Percentiles rank a stretch among this genome's conserved stretches.
Conservation (phyloP, 306 rosid genomes). For the Vigna hirtella region DNA sequence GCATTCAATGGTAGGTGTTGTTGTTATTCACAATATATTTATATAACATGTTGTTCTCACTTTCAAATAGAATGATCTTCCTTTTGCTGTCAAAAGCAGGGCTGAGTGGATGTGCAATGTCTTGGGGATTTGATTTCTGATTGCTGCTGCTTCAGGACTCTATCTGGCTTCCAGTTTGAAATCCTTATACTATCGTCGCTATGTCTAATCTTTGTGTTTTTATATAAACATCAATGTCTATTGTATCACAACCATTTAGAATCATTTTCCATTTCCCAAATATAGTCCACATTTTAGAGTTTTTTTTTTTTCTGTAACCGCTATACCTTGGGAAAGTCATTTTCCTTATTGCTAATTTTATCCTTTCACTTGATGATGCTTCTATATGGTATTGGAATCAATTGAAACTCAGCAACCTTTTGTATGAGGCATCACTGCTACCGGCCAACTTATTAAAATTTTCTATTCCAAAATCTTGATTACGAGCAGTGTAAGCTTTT, state of each 20-base stretch:
- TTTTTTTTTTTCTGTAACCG: neutral
- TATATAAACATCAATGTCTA: neutral
- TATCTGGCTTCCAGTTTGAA: constrained; percentile 18
- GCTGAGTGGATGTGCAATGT: constrained; percentile 31
- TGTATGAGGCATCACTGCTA: constrained; percentile 7
- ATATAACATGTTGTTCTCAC: neutral
- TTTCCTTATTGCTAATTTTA: neutral
- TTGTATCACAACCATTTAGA: constrained; percentile 8
- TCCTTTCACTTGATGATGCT: neutral
- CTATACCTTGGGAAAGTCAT: constrained; percentile 20
- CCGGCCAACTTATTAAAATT: constrained; percentile 2
- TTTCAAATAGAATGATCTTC: neutral
- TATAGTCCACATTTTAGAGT: constrained; percentile 19
- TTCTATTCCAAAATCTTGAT: constrained; percentile 28
- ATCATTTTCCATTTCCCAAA: neutral
- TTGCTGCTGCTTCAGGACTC: constrained; percentile 12
- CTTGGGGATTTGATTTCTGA: constrained; percentile 15
- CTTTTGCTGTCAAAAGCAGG: constrained; percentile 15
- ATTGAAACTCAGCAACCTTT: constrained; percentile 22
- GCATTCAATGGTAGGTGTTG: neutral
- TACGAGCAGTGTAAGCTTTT: constrained; percentile 6
- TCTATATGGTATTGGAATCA: neutral
- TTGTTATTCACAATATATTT: neutral
- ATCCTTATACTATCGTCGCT: neutral
- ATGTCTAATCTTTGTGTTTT: neutral